Evolutionary conservation across 805 yeast genomes (phyloP).

Genomic region (Teunomyces barrocoloradensis): DNA sequence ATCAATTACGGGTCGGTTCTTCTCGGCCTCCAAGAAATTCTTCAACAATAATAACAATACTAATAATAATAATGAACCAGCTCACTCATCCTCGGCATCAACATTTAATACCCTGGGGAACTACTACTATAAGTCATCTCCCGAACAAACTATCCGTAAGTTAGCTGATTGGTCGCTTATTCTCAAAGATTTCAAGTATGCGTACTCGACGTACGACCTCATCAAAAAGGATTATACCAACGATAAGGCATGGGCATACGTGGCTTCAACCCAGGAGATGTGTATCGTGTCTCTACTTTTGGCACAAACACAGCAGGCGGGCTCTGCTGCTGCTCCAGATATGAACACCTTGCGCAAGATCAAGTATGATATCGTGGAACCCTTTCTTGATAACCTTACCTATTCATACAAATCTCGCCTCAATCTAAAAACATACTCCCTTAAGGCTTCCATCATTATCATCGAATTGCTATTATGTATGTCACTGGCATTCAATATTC

Average conservation of each 20-base stretch:
- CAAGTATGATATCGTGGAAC: slow-evolving; percentile 53
- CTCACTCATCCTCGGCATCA: slow-evolving; percentile 5
- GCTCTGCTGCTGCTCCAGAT: slow-evolving; percentile 35
- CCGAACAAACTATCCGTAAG: slow-evolving; percentile 74
- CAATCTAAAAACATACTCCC: slow-evolving; percentile 64
- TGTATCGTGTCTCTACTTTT: slow-evolving; percentile 70
- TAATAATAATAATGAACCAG: slow-evolving; percentile 5
- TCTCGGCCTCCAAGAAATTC: slow-evolving; percentile 63
- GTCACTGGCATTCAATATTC: slow-evolving; percentile 38
- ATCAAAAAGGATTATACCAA: slow-evolving; percentile 72
- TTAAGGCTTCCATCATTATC: slow-evolving; percentile 63
- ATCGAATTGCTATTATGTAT: slow-evolving; percentile 66
- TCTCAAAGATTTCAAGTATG: slow-evolving; percentile 83
- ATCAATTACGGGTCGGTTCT: slow-evolving; percentile 71
- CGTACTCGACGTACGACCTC: slow-evolving; percentile 79
- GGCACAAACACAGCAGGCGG: slow-evolving; percentile 44
- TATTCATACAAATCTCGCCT: slow-evolving; percentile 75
- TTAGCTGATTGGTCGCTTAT: slow-evolving; percentile 92
- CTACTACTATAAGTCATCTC: slow-evolving; percentile 57
- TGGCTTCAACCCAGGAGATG: slow-evolving; percentile 88
- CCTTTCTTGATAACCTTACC: slow-evolving; percentile 65
- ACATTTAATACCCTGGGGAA: slow-evolving; percentile 51
- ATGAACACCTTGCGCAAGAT: slow-evolving; percentile 45
- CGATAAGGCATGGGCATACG: slow-evolving; percentile 76
- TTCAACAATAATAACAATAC: slow-evolving; percentile 30